Percentiles rank a stretch among this genome's conserved stretches.
Conservation (phyloP, 2,329 filamentous ascomycete genomes). For the Alternaria incomplexa region DNA sequence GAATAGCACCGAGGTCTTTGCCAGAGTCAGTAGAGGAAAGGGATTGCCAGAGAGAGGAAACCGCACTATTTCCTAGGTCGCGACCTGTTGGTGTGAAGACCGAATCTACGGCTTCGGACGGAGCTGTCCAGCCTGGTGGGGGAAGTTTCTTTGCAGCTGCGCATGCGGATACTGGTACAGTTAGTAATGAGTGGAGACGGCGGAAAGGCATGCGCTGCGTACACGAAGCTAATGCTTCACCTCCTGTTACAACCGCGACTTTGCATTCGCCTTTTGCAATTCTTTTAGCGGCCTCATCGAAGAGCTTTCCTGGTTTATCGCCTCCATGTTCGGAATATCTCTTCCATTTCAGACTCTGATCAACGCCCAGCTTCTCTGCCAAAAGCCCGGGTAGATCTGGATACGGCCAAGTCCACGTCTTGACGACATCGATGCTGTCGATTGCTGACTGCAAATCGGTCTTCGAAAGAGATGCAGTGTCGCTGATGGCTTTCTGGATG, state of each 20-base stretch:
- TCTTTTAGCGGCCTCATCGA: conserved; percentile 68
- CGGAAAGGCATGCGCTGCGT: conserved; percentile 22
- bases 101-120: conserved; percentile 53
- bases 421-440: conserved; percentile 66
- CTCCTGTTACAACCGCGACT: conserved; percentile 67
- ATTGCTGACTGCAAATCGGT: conserved; percentile 54
- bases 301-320: conserved; percentile 65
- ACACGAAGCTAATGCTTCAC: conserved; percentile 69
- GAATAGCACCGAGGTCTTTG: conserved; percentile 61
- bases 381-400: conserved; percentile 63
- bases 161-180: conserved; percentile 55
- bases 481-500: conserved; percentile 58
- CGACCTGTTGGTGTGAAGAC: conserved; percentile 61
- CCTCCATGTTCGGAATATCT: conserved; percentile 66
- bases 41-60: conserved; percentile 19
- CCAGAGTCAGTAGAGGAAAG: conserved; percentile 19
- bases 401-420: conserved; percentile 72
- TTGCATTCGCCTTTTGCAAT: conserved; percentile 61
- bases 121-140: conserved; percentile 65
- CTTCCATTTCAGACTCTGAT: conserved; percentile 54
- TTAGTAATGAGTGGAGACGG: neutral
- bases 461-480: conserved; percentile 51
- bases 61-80: conserved; percentile 51
- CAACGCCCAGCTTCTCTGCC: conserved; percentile 56
- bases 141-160: conserved; percentile 60